Evolutionary conservation across 2,329 filamentous ascomycete genomes (phyloP), one percentile per base, ranked within the genome.

Genomic region (Emergomyces africanus): DNA sequence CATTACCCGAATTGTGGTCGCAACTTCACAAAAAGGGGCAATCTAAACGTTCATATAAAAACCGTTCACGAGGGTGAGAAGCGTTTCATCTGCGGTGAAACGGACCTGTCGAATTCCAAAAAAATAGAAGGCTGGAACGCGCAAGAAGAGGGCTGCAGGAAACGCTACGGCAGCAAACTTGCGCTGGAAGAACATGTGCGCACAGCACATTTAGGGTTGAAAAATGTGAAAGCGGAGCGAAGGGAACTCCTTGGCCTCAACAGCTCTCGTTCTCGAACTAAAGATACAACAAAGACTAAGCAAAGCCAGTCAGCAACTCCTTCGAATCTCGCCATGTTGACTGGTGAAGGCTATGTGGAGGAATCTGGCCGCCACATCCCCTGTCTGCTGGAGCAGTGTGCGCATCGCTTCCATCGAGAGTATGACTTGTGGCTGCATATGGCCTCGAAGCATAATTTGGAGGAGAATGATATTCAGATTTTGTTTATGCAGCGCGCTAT

Each of bases 101-200:
- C 84, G 12, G 83, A 87, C 64, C 74, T 90, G 1, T 76, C 74
- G 9, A 70, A 74, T 5, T 79, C 76, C n/a, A 77, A 77, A 8
- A 83, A 83, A 50, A 74, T 94, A 1, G 72, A 75, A 10, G 77
- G 72, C 5, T 95, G 90, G 87, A 77, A 82, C 59, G 18, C 28
- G 39, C 80, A 79, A 25, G 73, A 79, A 10, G 78, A 84, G 56
- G 88, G 86, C 18, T 97, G 92, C 68, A 88, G 86, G 1, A 82
- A 84, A 61, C 81, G 81, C 41, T 94, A 95, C 67, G 82, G 83
- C 60, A 88, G 86, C 62, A 96, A 95, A 71, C 81, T 83, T 20
- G 84, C 84, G 35, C 79, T 96, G 0, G 88, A 92, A 70, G 87
- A 94, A 64, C 92, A 97, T 69, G 80, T 96, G 50, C 85, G 89